Conservation (phyloP, 495 filamentous ascomycete genomes). For the Daldinia decipiens region DNA sequence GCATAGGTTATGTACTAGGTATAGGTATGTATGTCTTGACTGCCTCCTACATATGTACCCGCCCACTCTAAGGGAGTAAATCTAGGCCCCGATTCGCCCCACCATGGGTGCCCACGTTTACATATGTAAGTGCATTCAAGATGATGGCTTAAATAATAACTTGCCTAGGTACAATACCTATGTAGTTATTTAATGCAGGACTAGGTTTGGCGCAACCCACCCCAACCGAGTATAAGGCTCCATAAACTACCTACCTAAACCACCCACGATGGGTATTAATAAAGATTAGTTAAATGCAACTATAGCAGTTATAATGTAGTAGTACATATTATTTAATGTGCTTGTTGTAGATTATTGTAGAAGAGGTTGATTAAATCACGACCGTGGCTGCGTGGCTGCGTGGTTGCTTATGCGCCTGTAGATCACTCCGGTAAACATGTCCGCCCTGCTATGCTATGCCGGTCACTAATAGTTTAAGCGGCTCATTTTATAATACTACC, state of each 20-base stretch:
- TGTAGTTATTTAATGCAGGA: not conserved
- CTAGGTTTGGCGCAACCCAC: not conserved
- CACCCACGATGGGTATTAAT: not conserved
- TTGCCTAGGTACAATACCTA: too few species aligned
- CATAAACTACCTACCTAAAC: not conserved
- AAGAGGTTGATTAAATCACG: not conserved
- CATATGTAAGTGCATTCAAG: not conserved
- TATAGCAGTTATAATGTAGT: not conserved
- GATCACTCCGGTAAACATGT: slow-evolving; percentile 19
- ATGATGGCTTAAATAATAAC: not conserved
- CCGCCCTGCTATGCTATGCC: slow-evolving; percentile 30
- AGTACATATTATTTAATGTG: not conserved
- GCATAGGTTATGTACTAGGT: too few species aligned
- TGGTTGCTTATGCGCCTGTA: slow-evolving; percentile 31
- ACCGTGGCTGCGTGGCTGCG: slow-evolving; percentile 17
- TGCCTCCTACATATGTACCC: too few species aligned
- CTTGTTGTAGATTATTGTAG: not conserved
- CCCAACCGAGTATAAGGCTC: not conserved
- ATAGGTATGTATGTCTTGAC: too few species aligned
- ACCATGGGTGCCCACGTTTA: not conserved
- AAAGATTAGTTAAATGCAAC: not conserved
- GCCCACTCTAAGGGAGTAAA: not conserved
- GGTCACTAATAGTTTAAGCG: slow-evolving; percentile 16
- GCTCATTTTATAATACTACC: slow-evolving; percentile 31
- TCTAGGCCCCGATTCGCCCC: not conserved